phyloP scores from a whole-genome alignment of 768 basidiomycete genomes.

The Gymnopilus junonius region DNA sequence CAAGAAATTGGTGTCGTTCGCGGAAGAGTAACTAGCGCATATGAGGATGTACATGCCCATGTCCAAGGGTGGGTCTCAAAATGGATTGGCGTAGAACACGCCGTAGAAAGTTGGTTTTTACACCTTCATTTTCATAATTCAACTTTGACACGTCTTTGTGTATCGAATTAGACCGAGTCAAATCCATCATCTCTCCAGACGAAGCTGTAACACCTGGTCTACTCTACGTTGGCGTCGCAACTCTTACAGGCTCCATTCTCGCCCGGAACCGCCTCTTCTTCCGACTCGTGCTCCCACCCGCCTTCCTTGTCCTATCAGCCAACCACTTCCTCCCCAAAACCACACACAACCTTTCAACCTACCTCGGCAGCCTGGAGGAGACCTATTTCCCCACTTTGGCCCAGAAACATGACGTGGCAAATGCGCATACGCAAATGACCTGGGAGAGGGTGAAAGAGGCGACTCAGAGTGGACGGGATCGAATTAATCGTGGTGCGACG shows the following conservation, averaged over 20 bases:
- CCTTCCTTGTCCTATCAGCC: constrained; percentile 69
- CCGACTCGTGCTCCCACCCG: constrained; percentile 77
- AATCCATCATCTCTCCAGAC: constrained; percentile 76
- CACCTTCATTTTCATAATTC: not conserved
- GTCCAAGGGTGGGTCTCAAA: constrained; percentile 75
- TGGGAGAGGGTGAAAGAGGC: constrained; percentile 61
- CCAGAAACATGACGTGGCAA: constrained; percentile 66
- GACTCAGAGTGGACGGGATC: constrained; percentile 48
- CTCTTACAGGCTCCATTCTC: constrained; percentile 87
- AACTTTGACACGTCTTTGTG: not conserved
- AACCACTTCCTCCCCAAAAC: constrained; percentile 90
- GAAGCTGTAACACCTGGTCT: constrained; percentile 89
- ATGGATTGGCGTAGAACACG: constrained; percentile 88
- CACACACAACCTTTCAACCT: constrained; percentile 66
- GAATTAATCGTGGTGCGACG: constrained; percentile 48
- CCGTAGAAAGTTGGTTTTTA: constrained; percentile 74
- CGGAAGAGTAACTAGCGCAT: constrained; percentile 57
- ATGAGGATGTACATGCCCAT: constrained; percentile 60
- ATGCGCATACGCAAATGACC: constrained; percentile 62
- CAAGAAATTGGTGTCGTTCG: constrained; percentile 75
- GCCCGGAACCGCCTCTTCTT: constrained; percentile 77
- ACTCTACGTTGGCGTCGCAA: constrained; percentile 88
- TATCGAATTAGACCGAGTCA: constrained; percentile 68
- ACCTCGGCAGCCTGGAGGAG: constrained; percentile 73
- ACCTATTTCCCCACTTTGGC: constrained; percentile 70